Conservation (phyloP, 306 rosid genomes). For the Cajanus cajan region DNA sequence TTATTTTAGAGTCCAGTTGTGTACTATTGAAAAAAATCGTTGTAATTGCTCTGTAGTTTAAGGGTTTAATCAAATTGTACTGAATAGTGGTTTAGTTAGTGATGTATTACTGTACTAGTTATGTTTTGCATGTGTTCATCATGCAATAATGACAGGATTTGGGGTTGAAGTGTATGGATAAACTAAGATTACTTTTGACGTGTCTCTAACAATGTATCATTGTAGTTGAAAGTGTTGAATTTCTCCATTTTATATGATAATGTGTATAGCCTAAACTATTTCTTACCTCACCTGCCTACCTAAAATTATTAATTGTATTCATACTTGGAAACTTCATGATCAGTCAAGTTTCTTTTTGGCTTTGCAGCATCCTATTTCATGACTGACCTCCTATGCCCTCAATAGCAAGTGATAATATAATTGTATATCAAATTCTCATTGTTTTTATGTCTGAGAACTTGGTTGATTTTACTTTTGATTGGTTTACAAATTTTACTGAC, state of each 20-base stretch:
- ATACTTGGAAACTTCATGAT: neutral
- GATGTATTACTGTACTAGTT: neutral
- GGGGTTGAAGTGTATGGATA: neutral
- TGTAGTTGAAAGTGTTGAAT: slow-evolving; percentile 2
- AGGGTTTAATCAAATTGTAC: neutral
- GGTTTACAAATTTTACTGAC: neutral
- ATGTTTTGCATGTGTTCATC: neutral
- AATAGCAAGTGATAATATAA: neutral
- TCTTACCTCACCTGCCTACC: neutral
- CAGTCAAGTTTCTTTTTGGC: neutral
- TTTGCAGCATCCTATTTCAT: neutral
- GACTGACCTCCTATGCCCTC: neutral
- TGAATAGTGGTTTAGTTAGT: neutral
- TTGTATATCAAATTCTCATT: slow-evolving; percentile 20
- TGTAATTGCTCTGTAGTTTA: slow-evolving; percentile 10
- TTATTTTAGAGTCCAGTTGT: neutral
- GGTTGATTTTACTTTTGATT: neutral
- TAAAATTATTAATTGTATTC: neutral
- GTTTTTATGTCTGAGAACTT: neutral
- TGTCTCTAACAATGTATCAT: neutral
- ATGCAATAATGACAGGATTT: neutral
- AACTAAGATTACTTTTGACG: neutral
- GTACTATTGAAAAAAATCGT: neutral
- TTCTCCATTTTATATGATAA: slow-evolving; percentile 12
- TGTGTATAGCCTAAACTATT: neutral